Base-by-base conservation (phyloP, 805 yeast species). In the Cyberlindnera euphorbiiphila region DNA sequence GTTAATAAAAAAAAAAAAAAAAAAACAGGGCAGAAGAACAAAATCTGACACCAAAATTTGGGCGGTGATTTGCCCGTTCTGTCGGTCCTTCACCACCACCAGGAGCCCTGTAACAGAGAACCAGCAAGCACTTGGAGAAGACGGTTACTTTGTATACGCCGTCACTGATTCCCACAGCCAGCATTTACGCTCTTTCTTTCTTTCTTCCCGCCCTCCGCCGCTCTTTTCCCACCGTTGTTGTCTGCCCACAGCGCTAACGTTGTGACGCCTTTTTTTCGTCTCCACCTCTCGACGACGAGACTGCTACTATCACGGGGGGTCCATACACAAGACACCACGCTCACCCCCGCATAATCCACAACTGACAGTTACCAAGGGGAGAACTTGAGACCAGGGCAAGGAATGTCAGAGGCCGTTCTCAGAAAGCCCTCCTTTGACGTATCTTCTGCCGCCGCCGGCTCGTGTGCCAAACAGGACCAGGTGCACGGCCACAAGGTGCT, bases 11-110 rank as follows among this genome's bases (percentile, higher is more conserved):
- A 11, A 21, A 21, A 21, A 11, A 21, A 21, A 21, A 21, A 21
- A 21, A 21, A 21, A 21, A 21, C 10, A 18, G 29, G 20, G 28
- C 32, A 37, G 33, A 38, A 18, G 29, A 20, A 32, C 32, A 37
- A 38, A 38, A 37, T 12, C 41, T 37, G 36, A 37, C 41, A 37
- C 41, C 36, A 37, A 37, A 37, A n/a, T n/a, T n/a, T n/a, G n/a
- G n/a, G n/a, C n/a, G n/a, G n/a, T n/a, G n/a, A n/a, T n/a, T n/a
- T n/a, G n/a, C n/a, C n/a, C n/a, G n/a, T n/a, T n/a, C n/a, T n/a
- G n/a, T n/a, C n/a, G n/a, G n/a, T n/a, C n/a, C n/a, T n/a, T n/a
- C n/a, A n/a, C n/a, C n/a, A n/a, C n/a, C n/a, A n/a, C n/a, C n/a
- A n/a, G n/a, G n/a, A n/a, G n/a, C n/a, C n/a, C n/a, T n/a, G n/a